phyloP scores from a whole-genome alignment of 1,139 yeast genomes.

The Hyphopichia burtonii region DNA sequence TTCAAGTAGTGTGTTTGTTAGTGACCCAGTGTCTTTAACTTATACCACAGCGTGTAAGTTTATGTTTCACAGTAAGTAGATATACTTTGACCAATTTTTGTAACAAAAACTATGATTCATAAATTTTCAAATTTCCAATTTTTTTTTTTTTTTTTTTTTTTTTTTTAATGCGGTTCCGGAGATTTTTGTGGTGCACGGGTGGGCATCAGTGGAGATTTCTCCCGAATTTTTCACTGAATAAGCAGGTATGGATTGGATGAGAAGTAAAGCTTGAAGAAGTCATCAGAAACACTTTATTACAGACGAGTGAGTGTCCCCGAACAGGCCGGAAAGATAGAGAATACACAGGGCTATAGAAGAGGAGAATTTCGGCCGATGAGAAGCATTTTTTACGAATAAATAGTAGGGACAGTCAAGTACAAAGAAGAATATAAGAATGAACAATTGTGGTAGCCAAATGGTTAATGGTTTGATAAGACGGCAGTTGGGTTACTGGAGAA shows the following conservation, averaged over 20 bases:
- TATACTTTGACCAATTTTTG: conserved; percentile 1
- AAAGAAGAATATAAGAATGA: too few relatives aligned
- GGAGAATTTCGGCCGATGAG: neutral
- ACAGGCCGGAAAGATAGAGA: neutral
- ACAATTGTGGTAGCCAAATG: too few relatives aligned
- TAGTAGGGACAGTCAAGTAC: neutral
- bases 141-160: neutral
- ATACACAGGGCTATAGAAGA: neutral
- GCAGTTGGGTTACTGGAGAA: neutral
- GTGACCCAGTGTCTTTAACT: neutral
- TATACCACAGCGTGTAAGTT: too few relatives aligned
- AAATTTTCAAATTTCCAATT: neutral
- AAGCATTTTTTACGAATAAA: neutral
- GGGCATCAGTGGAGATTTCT: too few relatives aligned
- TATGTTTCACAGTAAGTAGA: too few relatives aligned
- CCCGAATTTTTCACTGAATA: too few relatives aligned
- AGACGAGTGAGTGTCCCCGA: neutral
- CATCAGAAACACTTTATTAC: neutral
- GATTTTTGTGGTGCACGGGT: neutral
- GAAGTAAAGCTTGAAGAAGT: too few relatives aligned
- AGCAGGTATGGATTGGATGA: too few relatives aligned
- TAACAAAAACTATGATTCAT: conserved; percentile 1
- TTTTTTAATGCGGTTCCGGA: neutral
- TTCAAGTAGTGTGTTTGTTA: neutral
- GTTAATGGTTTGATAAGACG: too few relatives aligned